Percentiles rank a stretch among this genome's conserved stretches.
These are phyloP conservation scores for Termitomyces sp. DNA, from an alignment of 768 basidiomycete genomes.

Conservation along the genomic window DNA sequence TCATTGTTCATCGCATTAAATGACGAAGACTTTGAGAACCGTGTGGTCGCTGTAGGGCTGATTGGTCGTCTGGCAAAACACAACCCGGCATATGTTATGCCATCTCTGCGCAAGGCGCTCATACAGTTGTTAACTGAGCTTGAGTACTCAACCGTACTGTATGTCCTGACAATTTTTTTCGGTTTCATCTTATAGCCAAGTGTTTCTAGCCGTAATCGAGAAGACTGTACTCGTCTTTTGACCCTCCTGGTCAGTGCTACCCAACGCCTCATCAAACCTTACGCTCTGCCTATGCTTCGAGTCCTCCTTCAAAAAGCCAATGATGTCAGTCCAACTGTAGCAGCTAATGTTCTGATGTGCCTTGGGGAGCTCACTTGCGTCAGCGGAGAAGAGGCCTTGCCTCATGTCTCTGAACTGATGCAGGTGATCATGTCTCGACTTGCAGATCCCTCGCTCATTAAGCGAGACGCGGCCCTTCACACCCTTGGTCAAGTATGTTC, in stretches of 20 bases:
- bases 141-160: constrained; percentile 89
- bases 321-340: constrained; percentile 81
- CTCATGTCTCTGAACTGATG: constrained; percentile 85
- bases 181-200: background rate
- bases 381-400: constrained; percentile 85
- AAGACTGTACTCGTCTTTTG: constrained; percentile 89
- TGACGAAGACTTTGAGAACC: constrained; percentile 92
- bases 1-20: constrained; percentile 96
- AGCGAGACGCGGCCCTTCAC: constrained; percentile 90
- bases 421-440: constrained; percentile 82
- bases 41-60: constrained; percentile 82
- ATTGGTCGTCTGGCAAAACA: constrained; percentile 92
- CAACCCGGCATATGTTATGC: constrained; percentile 99
- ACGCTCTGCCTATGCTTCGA: constrained; percentile 90
- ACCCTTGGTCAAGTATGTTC: constrained; percentile 95
- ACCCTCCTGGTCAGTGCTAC: constrained; percentile 89
- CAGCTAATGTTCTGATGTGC: constrained; percentile 89
- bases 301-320: constrained; percentile 87
- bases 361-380: constrained; percentile 91
- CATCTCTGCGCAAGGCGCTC: constrained; percentile 88
- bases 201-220: constrained; percentile 62
- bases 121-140: constrained; percentile 96
- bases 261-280: constrained; percentile 90
- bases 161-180: background rate
- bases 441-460: constrained; percentile 82